These are phyloP conservation scores for Phaffia australis DNA, from an alignment of 768 basidiomycete genomes.

Conservation along the genomic window DNA sequence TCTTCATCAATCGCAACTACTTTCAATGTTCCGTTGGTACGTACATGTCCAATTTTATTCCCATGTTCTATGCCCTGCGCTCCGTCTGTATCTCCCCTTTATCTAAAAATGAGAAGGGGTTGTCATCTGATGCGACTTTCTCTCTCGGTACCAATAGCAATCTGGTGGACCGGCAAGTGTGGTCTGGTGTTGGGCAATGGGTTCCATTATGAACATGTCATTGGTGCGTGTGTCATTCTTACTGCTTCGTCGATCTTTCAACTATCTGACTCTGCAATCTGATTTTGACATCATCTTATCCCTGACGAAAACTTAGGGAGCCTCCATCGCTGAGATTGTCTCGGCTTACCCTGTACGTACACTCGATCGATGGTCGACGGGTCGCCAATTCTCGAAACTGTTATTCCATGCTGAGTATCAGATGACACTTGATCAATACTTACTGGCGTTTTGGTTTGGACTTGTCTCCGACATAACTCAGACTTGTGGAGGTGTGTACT, in stretches of 20 bases:
- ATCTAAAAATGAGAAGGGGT: not conserved
- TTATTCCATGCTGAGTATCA: slow-evolving; percentile 23
- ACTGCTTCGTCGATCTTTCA: too few relatives aligned
- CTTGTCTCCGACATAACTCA: slow-evolving; percentile 33
- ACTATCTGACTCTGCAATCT: too few relatives aligned
- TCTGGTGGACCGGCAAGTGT: slow-evolving; percentile 62
- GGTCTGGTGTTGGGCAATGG: slow-evolving; percentile 43
- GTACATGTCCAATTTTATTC: too few relatives aligned
- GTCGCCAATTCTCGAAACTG: slow-evolving; percentile 18
- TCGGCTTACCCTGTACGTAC: slow-evolving; percentile 28
- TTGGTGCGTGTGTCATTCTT: slow-evolving; percentile 14
- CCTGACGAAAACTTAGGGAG: slow-evolving; percentile 5
- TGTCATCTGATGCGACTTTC: not conserved
- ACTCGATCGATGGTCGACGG: not conserved
- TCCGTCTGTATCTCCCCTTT: not conserved
- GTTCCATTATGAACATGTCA: slow-evolving; percentile 21
- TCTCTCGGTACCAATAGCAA: slow-evolving; percentile 43
- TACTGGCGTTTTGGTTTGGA: slow-evolving; percentile 24
- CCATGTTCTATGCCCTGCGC: not conserved
- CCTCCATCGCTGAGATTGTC: slow-evolving; percentile 33
- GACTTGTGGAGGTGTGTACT: slow-evolving; percentile 42
- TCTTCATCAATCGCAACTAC: slow-evolving; percentile 68
- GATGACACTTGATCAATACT: slow-evolving; percentile 28
- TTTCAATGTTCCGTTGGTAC: slow-evolving; percentile 47
- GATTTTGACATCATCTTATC: not conserved